Evolutionary conservation across 352 stramenopile genomes (phyloP).

Genomic region (Phytophthora pseudosyringae): DNA sequence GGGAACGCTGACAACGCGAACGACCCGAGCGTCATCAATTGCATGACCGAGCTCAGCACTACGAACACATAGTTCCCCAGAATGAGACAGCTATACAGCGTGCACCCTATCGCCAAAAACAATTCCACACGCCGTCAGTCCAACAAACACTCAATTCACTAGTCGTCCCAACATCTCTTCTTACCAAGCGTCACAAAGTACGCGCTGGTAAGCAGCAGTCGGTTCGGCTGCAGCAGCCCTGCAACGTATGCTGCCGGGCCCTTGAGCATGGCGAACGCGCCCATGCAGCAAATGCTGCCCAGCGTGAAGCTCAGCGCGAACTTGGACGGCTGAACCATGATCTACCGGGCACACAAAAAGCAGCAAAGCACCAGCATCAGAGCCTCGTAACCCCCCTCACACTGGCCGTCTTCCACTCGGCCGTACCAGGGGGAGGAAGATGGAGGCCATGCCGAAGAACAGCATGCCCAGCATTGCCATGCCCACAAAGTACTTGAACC

Average conservation of each 20-base stretch:
- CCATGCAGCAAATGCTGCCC: slow-evolving; percentile 79
- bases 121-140: not conserved
- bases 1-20: slow-evolving; percentile 72
- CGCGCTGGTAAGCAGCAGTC: slow-evolving; percentile 64
- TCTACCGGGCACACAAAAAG: slow-evolving; percentile 37
- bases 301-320: slow-evolving; percentile 86
- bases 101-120: slow-evolving; percentile 40
- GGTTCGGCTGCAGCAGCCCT: slow-evolving; percentile 67
- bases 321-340: slow-evolving; percentile 83
- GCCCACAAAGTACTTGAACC: slow-evolving; percentile 86
- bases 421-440: slow-evolving; percentile 72
- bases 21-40: slow-evolving; percentile 64
- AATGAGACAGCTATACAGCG: slow-evolving; percentile 84
- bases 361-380: not conserved
- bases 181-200: slow-evolving; percentile 80
- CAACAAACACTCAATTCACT: not conserved
- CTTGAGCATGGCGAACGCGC: slow-evolving; percentile 80
- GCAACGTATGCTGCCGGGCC: slow-evolving; percentile 61
- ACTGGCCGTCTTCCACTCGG: not conserved
- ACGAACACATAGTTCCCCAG: slow-evolving; percentile 85
- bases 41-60: slow-evolving; percentile 73
- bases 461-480: slow-evolving; percentile 71
- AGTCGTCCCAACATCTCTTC: slow-evolving; percentile 5
- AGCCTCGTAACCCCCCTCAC: not conserved
- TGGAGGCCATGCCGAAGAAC: slow-evolving; percentile 86